phyloP scores from a whole-genome alignment of 805 yeast genomes.

The Phaffomyces thermotolerans region DNA sequence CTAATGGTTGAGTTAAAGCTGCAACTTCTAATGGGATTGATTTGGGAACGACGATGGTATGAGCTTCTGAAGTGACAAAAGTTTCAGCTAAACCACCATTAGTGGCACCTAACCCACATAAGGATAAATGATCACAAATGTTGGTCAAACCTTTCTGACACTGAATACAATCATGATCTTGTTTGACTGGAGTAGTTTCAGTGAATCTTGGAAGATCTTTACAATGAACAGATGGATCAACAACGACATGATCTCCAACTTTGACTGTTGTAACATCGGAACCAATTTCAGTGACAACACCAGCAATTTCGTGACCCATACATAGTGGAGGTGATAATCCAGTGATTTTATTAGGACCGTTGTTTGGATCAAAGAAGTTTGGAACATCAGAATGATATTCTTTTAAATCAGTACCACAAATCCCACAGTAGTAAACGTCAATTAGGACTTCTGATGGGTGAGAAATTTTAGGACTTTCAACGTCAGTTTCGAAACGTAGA shows the following conservation, averaged over 20 bases:
- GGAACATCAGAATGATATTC: slow-evolving; percentile 51
- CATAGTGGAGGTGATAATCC: slow-evolving; percentile 36
- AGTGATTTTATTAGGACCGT: slow-evolving; percentile 31
- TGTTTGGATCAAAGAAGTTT: slow-evolving; percentile 42
- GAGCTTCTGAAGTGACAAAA: slow-evolving; percentile 34
- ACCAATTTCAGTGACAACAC: slow-evolving; percentile 40
- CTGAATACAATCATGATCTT: slow-evolving; percentile 34
- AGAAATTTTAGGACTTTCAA: slow-evolving; percentile 29
- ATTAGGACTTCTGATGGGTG: slow-evolving; percentile 35
- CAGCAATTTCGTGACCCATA: slow-evolving; percentile 51
- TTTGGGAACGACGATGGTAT: slow-evolving; percentile 36
- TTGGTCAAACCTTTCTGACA: slow-evolving; percentile 46
- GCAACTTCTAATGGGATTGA: slow-evolving; percentile 36
- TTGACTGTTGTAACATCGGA: slow-evolving; percentile 34
- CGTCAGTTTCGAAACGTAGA: slow-evolving; percentile 32
- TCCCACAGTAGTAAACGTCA: slow-evolving; percentile 48
- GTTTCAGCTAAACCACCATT: slow-evolving; percentile 51
- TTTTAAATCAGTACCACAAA: slow-evolving; percentile 58
- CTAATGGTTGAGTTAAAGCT: slow-evolving; percentile 50
- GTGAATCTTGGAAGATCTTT: slow-evolving; percentile 37
- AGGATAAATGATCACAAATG: slow-evolving; percentile 41
- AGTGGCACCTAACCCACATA: slow-evolving; percentile 49
- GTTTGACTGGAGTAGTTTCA: slow-evolving; percentile 22
- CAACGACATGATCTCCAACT: slow-evolving; percentile 52
- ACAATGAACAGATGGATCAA: slow-evolving; percentile 59